Percentiles rank a stretch among this genome's conserved stretches.
phyloP scores from a whole-genome alignment of 164 flowering plant species.

The Umbellularia californica region DNA sequence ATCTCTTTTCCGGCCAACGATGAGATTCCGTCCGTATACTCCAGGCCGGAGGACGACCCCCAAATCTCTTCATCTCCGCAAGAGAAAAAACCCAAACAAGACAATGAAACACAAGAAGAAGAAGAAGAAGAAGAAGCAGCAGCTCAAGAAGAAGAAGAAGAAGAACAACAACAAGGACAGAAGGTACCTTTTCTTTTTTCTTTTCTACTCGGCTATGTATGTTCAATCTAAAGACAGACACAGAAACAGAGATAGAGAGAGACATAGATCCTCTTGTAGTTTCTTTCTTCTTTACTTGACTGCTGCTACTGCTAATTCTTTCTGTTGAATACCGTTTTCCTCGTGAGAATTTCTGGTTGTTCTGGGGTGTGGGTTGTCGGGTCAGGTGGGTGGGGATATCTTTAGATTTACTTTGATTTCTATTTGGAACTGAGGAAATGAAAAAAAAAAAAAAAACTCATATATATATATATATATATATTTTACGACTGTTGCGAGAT shows the following conservation, averaged over 20 bases:
- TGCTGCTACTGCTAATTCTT: background rate
- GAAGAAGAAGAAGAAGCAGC: background rate
- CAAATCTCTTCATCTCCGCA: background rate
- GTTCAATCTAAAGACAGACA: too few relatives aligned
- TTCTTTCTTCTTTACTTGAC: background rate
- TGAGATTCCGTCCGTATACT: background rate
- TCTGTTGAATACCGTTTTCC: background rate
- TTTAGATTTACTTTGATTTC: too few relatives aligned
- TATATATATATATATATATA: too few relatives aligned
- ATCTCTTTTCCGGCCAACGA: constrained; percentile 12
- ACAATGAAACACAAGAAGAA: background rate
- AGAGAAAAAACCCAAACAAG: background rate
- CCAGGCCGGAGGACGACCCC: background rate
- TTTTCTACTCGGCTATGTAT: background rate
- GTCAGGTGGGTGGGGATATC: too few relatives aligned
- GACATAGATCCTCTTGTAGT: too few relatives aligned
- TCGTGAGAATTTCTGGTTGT: too few relatives aligned
- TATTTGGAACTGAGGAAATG: too few relatives aligned
- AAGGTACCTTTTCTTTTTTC: background rate
- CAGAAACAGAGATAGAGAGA: too few relatives aligned
- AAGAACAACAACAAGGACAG: background rate
- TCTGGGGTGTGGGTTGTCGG: too few relatives aligned
- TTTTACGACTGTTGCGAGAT: too few relatives aligned
- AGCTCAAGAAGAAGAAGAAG: background rate
- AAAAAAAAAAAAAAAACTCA: too few relatives aligned